Conservation (phyloP, 495 filamentous ascomycete genomes). For the Beverwykella pulmonaria region DNA sequence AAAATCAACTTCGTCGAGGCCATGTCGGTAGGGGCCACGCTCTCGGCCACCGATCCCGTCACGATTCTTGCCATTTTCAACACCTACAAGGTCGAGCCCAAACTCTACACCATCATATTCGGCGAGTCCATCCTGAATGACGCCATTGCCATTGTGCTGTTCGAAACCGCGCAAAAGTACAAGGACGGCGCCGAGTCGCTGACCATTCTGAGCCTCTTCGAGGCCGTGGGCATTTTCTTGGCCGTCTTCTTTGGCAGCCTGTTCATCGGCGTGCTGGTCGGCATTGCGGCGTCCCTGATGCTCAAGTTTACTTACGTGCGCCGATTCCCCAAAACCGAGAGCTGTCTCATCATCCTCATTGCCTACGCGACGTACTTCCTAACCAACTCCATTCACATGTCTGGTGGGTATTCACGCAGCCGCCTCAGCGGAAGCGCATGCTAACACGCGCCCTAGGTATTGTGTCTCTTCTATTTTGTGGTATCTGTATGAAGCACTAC, state of each 20-base stretch:
- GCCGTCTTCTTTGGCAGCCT: constrained; percentile 94
- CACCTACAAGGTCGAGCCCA: constrained; percentile 97
- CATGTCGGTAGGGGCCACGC: constrained; percentile 90
- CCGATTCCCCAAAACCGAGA: constrained; percentile 94
- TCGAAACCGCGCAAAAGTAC: constrained; percentile 94
- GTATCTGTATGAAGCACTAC: constrained; percentile 97
- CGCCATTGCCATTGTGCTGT: constrained; percentile 96
- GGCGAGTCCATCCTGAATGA: constrained; percentile 98
- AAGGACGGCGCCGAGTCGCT: constrained; percentile 65
- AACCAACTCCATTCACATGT: constrained; percentile 89
- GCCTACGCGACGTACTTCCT: constrained; percentile 98
- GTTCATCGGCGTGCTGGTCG: constrained; percentile 82
- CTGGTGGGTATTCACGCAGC: constrained; percentile 63
- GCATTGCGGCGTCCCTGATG: constrained; percentile 79
- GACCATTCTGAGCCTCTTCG: constrained; percentile 75
- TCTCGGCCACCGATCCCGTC: constrained; percentile 95
- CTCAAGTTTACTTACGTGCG: constrained; percentile 93
- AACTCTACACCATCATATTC: constrained; percentile 97
- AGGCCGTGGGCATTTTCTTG: constrained; percentile 92
- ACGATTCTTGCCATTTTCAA: constrained; percentile 99
- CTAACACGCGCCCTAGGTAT: constrained; percentile 65
- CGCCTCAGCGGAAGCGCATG: neutral
- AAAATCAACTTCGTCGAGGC: constrained; percentile 90
- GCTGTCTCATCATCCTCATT: constrained; percentile 87
- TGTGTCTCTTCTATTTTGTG: constrained; percentile 94